Base-by-base conservation (phyloP, 768 basidiomycete genomes). In the Auricularia heimuer region DNA sequence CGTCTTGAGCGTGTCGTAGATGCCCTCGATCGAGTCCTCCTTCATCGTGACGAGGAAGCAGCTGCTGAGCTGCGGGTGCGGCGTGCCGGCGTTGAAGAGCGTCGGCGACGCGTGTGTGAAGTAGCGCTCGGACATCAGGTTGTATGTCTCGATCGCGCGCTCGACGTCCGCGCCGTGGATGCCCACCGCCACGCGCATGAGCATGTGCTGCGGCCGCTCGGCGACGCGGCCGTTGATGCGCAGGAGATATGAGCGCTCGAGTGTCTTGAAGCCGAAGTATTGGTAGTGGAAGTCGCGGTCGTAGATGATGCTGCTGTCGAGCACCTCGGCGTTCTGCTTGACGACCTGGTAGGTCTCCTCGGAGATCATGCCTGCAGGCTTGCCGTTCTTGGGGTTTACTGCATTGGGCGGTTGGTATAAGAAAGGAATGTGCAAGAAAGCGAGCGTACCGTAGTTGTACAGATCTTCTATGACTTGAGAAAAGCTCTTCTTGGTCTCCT, bases 21-120 rank as follows among this genome's bases (percentile, higher is more conserved):
- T 98, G 21, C 97, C 97, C 70, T 99, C 97, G 66, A 98, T 98
- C 3, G 93, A 96, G 75, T 98, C 97, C n/a, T 98, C 94, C 76
- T 94, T 94, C 97, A 98, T 98, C 73, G 88, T 88, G 60, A 99
- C 88, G 65, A 99, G 85, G 85, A 98, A 99, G 79, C 97, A 98
- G 3, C 94, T 87, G 71, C 16, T n/a, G 67, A 98, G 83, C 73
- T 98, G 97, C 18, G 94, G 85, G 72, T 92, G 81, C 29, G 95
- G 96, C 8, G 95, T 98, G 39, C 97, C 96, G 60, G 96, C 94
- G 74, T 98, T 98, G 86, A 99, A 99, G 24, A 98, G 84, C 0
- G 94, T 98, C 8, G 97, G 97, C 0, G 94, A 96, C 0, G 95
- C 97, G 73, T 98, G 97, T 0, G 95, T 99, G 77, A 99, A 99